Evolutionary conservation across 106 monocot genomes (phyloP), one percentile per base, ranked within the genome.

Genomic region (Dioscorea zingiberensis): DNA sequence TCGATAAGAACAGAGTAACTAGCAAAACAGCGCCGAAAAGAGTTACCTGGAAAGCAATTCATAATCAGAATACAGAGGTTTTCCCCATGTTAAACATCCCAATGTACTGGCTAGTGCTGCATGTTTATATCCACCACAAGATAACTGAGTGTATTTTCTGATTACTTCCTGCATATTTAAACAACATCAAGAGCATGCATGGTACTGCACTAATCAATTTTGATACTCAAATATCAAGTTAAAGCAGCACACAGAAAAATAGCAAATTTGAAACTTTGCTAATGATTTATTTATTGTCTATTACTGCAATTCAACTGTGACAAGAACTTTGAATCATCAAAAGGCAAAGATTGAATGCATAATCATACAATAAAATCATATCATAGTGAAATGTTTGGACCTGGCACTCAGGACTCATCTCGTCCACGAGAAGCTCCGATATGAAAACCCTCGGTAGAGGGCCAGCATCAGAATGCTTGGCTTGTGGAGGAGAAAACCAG

Each of bases 381-480:
- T 38, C 10, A 38, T 10, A 38, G 4, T 6, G 38, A 38, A 38
- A 38, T 38, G 38, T 2, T 2, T 10, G 4, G 10, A 84, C 97
- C 86, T 89, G 86, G 74, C 63, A 86, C 61, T 79, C 69, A 71
- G 76, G 28, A 63, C 86, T 92, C 73, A 92, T 25, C 70, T 98
- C 74, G 47, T 89, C 92, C 21, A 98, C 92, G 73, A 85, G 75
- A 73, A 98, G 88, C 74, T 98, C 97, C 18, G 97, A 98, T 77
- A 98, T 86, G 44, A 98, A 98, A 64, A 98, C 86, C 66, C 97
- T 88, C 25, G 97, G 97, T 54, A 98, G 75, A 65, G 97, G 86
- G 22, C 81, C 71, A 48, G n/a, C 61, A 17, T 77, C 62, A 47
- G 7, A 44, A 66, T 72, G 47, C 13, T 64, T 27, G 55, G 5